Conservation (phyloP, 176 grass and related monocot species). For the Oryza coarctata region DNA sequence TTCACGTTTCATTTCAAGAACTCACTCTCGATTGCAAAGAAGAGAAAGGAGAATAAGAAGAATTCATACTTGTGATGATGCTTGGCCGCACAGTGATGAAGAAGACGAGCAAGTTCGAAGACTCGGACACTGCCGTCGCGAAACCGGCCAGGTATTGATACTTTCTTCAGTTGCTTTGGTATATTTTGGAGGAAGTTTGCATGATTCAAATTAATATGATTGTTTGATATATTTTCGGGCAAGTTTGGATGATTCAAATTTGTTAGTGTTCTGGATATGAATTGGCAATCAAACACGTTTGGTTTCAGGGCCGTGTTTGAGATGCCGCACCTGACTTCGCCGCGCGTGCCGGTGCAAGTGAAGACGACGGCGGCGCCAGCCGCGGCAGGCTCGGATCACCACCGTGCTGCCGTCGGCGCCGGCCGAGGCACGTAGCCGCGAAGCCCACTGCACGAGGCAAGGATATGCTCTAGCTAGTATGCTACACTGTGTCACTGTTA, state of each 20-base stretch:
- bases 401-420: conserved; percentile 24
- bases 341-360: conserved; percentile 41
- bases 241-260: not conserved
- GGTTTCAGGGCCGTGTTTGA: conserved; percentile 41
- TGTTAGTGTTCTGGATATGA: not conserved
- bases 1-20: not conserved
- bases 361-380: conserved; percentile 19
- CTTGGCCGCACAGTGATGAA: conserved; percentile 16
- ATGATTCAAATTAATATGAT: not conserved
- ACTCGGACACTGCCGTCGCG: conserved; percentile 27
- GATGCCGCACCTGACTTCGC: conserved; percentile 41
- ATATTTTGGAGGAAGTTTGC: not conserved
- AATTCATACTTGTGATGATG: not conserved
- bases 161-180: not conserved
- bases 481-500: not conserved
- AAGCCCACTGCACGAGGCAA: conserved; percentile 70
- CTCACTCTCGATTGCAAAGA: not conserved
- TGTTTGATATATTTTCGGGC: no score
- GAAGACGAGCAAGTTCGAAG: conserved; percentile 48
- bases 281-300: not conserved
- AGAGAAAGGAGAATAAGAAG: not conserved
- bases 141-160: conserved; percentile 30
- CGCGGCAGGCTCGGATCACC: conserved; percentile 42
- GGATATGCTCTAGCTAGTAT: not conserved
- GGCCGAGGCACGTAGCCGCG: conserved; percentile 49